Conservation (phyloP, 345 rosid genomes). For the Nephelium lappaceum region DNA sequence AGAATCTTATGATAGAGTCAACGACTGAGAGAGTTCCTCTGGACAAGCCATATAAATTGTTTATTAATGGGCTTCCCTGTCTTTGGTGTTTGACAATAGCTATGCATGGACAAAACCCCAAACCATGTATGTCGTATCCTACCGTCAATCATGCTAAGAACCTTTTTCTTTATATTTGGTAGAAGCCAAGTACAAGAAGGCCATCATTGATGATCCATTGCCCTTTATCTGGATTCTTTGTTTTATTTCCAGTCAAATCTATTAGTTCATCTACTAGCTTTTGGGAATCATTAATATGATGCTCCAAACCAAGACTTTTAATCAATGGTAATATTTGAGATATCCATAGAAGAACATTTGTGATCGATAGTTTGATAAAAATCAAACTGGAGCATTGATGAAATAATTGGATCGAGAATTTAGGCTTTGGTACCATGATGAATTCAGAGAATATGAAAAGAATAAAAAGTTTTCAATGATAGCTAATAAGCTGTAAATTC, state of each 20-base stretch:
- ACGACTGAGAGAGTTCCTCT: neutral
- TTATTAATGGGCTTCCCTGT: neutral
- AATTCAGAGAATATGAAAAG: no score
- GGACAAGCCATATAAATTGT: neutral
- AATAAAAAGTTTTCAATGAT: no score
- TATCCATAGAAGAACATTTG: no score
- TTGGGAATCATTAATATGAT: neutral
- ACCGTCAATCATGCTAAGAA: neutral
- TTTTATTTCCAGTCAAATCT: neutral
- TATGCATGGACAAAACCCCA: neutral
- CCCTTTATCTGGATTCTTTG: neutral
- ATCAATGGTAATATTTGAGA: no score
- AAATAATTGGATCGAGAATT: no score
- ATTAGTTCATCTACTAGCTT: neutral
- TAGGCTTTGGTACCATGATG: no score
- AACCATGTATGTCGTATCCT: constrained; percentile 1
- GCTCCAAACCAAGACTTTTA: neutral
- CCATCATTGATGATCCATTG: neutral
- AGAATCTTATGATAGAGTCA: neutral
- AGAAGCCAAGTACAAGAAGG: neutral
- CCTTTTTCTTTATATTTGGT: neutral
- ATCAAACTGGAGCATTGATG: no score
- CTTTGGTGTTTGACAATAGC: neutral
- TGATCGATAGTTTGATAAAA: no score
- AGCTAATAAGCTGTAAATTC: no score